Evolutionary conservation across 441 rosid species (phyloP), one percentile per base, ranked within the genome.

Genomic region (Adansonia grandidieri): DNA sequence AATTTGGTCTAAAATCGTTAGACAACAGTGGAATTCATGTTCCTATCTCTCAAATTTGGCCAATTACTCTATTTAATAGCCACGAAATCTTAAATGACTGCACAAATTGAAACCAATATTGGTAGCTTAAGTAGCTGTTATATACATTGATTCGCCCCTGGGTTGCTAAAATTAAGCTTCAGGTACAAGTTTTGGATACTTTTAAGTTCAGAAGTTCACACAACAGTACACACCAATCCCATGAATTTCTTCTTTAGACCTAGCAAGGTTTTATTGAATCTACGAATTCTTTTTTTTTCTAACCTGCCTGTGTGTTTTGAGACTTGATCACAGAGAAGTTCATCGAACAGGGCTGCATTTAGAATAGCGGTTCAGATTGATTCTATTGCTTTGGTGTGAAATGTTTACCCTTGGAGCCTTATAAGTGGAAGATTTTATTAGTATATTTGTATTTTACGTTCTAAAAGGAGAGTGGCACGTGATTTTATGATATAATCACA

Each of bases 401-500:
- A 6, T 2, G 48, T 22, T 8, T 15, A 42, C 51, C 6, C 24
- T 40, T 9, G 51, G 47, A 65, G 6, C 48, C 22, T 40, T n/a
- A 1, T 2, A 14, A 48, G 5, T 19, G 15, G 64, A 9, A 6
- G 57, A 69, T 69, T 22, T 48, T 48, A 42, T 48, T 40, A 69
- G 44, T 48, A 47, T 48, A 48, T 20, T 9, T 68, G 72, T 9
- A 47, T 42, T 13, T 66, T 14, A 53, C n/a, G 22, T 54, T 15
- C 7, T 66, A 8, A 66, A 44, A 28, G 5, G 50, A 45, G 45
- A 54, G 66, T 66, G 77, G 68, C 79, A 50, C 44, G 78, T 64
- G 78, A 48, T 48, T 6, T 48, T 6, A 13, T 19, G 57, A 48
- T 20, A 11, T 69, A 15, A 48, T 74, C 74, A 70, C 65, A 74